phyloP scores from a whole-genome alignment of 352 stramenopile genomes.

The Phytophthora constricta region DNA sequence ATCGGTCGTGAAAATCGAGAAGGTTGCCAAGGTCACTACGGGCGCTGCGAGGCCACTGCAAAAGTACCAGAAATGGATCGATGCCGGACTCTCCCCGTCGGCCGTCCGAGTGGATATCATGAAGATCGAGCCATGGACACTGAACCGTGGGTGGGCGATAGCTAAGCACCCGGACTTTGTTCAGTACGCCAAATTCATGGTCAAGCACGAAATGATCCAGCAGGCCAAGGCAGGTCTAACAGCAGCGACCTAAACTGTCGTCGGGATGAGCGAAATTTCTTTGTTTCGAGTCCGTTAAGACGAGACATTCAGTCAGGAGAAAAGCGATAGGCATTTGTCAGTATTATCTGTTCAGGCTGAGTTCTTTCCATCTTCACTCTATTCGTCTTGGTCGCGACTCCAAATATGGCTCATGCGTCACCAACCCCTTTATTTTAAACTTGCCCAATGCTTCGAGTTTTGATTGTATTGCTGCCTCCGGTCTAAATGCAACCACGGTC shows the following conservation, averaged over 20 bases:
- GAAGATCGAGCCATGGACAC: constrained; percentile 1
- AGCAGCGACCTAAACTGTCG: not conserved
- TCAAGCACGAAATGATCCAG: constrained; percentile 4
- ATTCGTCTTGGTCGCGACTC: no score
- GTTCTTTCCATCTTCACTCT: no score
- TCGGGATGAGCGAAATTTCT: not conserved
- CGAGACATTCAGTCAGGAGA: not conserved
- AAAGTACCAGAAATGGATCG: constrained; percentile 17
- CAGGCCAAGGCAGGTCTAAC: not conserved
- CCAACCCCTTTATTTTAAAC: not conserved
- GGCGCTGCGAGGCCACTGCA: constrained; percentile 8
- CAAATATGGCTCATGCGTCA: not conserved
- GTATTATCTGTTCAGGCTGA: no score
- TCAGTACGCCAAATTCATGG: constrained; percentile 20
- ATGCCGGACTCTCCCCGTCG: not conserved
- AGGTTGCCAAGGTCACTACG: constrained; percentile 4
- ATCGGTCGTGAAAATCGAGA: constrained; percentile 12
- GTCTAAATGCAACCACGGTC: not conserved
- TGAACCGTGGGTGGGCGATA: not conserved
- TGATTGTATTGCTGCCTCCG: not conserved
- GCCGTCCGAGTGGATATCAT: constrained; percentile 10
- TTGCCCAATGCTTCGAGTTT: not conserved
- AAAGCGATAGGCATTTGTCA: not conserved
- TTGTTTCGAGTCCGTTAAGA: not conserved
- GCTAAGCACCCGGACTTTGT: not conserved